phyloP scores from a whole-genome alignment of 2,329 filamentous ascomycete species.

The Dactylellina leptospora region DNA sequence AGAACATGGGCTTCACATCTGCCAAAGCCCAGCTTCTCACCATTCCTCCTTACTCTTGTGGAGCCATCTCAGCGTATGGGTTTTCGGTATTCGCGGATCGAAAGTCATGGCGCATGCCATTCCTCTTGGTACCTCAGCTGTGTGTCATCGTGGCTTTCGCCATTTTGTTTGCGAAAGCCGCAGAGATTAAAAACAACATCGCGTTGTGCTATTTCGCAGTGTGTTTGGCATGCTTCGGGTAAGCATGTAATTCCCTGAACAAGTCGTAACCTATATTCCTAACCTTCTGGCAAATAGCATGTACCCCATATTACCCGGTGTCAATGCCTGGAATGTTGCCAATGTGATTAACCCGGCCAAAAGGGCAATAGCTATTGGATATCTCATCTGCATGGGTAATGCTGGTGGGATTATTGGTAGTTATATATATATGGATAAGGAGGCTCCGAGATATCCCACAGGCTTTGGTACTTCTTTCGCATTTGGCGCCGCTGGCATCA shows the following conservation, averaged over 20 bases:
- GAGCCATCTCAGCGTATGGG: slow-evolving; percentile 58
- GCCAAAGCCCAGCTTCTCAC: slow-evolving; percentile 58
- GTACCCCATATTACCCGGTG: slow-evolving; percentile 62
- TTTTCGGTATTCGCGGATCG: slow-evolving; percentile 61
- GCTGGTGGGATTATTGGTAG: slow-evolving; percentile 60
- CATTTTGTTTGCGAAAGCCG: slow-evolving; percentile 60
- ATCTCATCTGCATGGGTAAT: slow-evolving; percentile 62
- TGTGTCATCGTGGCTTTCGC: slow-evolving; percentile 60
- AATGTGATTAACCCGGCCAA: slow-evolving; percentile 61
- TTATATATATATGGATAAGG: slow-evolving; percentile 59
- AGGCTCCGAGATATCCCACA: slow-evolving; percentile 59
- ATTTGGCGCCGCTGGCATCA: slow-evolving; percentile 55
- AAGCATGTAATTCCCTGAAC: neutral
- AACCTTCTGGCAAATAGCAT: slow-evolving; percentile 59
- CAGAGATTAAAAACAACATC: slow-evolving; percentile 61
- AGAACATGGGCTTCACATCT: slow-evolving; percentile 61
- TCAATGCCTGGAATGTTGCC: slow-evolving; percentile 62
- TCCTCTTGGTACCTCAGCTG: slow-evolving; percentile 60
- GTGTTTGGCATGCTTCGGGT: slow-evolving; percentile 61
- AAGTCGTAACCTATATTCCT: neutral
- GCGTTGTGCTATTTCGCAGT: slow-evolving; percentile 63
- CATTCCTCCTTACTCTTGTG: slow-evolving; percentile 60
- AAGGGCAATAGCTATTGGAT: slow-evolving; percentile 62
- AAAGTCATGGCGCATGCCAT: slow-evolving; percentile 61
- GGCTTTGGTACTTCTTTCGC: slow-evolving; percentile 59